Evolutionary conservation across 371 early-diverging fungal genomes (phyloP).

Genomic region (Circinella minor): DNA sequence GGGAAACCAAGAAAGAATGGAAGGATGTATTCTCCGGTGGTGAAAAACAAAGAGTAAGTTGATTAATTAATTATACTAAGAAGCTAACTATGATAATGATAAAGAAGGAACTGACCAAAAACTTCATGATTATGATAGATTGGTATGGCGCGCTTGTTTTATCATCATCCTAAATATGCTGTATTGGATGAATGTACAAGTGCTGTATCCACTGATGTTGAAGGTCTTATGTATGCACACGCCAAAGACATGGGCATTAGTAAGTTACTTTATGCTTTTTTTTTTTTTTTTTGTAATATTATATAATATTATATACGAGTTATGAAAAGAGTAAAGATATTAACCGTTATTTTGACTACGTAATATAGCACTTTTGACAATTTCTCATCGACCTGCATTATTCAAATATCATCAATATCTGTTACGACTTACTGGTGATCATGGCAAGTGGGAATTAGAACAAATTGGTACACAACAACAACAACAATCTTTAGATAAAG

Average conservation of each 20-base stretch:
- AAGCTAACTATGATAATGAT: not conserved
- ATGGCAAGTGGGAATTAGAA: constrained; percentile 83
- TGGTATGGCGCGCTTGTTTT: constrained; percentile 77
- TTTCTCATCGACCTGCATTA: constrained; percentile 87
- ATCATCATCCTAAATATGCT: constrained; percentile 85
- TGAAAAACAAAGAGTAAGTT: constrained; percentile 85
- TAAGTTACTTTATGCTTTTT: constrained; percentile 36
- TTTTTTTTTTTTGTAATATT: too few relatives aligned
- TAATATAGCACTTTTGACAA: constrained; percentile 75
- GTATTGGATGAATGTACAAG: constrained; percentile 83
- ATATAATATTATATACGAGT: too few relatives aligned
- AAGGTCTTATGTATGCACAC: constrained; percentile 88
- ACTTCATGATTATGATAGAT: constrained; percentile 41
- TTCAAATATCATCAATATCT: constrained; percentile 88
- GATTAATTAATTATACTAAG: not conserved
- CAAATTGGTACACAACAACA: constrained; percentile 78
- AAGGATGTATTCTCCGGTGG: constrained; percentile 91
- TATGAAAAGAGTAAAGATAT: too few relatives aligned
- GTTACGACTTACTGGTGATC: constrained; percentile 69
- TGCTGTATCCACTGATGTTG: constrained; percentile 88
- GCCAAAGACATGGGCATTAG: constrained; percentile 85
- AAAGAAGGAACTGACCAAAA: too few relatives aligned
- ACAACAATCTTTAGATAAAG: constrained; percentile 81
- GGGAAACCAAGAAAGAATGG: constrained; percentile 90
- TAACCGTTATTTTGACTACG: too few relatives aligned